Evolutionary conservation across 805 yeast genomes (phyloP).

Genomic region (Metschnikowia peoriensis): DNA sequence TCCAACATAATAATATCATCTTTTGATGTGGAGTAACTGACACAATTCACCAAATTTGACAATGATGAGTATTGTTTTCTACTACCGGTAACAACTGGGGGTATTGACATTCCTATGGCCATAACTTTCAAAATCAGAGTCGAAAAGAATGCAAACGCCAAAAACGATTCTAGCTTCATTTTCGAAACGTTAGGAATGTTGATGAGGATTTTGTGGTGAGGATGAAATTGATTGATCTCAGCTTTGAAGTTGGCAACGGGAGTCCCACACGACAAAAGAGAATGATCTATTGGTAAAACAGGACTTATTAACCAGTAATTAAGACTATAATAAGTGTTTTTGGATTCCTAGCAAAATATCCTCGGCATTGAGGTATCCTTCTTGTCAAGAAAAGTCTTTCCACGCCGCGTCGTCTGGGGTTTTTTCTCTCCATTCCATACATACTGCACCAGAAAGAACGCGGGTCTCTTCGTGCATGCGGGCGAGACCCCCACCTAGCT

Average conservation of each 20-base stretch:
- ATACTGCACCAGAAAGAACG: slow-evolving; percentile 7
- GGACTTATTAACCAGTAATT: background rate
- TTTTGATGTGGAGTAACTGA: slow-evolving; percentile 34
- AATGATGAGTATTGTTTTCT: slow-evolving; percentile 27
- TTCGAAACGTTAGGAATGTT: background rate
- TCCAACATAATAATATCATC: slow-evolving; percentile 38
- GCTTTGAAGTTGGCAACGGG: background rate
- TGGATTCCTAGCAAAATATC: background rate
- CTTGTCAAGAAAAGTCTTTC: background rate
- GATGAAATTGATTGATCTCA: background rate
- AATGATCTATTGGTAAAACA: no score
- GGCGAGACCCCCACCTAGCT: background rate
- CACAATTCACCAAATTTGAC: slow-evolving; percentile 32
- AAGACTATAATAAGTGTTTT: background rate
- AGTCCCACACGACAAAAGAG: no score
- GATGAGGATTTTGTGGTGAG: background rate
- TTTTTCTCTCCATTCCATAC: slow-evolving; percentile 3
- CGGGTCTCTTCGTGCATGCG: slow-evolving; percentile 4
- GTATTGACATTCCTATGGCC: slow-evolving; percentile 35
- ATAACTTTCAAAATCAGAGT: slow-evolving; percentile 1
- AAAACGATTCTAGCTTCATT: background rate
- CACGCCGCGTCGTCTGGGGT: slow-evolving; percentile 7
- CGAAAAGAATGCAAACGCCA: background rate
- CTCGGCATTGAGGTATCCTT: slow-evolving; percentile 4
- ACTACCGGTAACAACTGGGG: slow-evolving; percentile 34